Conservation (phyloP, 208 protist genomes). For the Crithidia brevicula region DNA sequence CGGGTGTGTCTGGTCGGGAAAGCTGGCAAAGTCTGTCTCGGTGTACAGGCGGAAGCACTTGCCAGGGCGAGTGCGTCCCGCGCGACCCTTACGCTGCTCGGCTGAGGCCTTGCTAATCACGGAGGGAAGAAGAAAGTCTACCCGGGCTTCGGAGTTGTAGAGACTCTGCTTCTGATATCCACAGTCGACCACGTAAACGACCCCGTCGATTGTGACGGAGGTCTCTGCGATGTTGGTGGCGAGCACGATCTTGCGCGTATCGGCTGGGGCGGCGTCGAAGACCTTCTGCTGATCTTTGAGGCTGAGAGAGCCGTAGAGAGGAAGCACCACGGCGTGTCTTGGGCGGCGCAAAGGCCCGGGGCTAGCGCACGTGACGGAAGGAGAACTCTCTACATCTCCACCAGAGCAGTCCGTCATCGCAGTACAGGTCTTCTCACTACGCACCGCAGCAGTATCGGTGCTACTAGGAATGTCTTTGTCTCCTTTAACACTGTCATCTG, state of each 20-base stretch:
- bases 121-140: slow-evolving; percentile 97
- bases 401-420: too few relatives aligned
- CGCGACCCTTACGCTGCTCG: slow-evolving; percentile 99
- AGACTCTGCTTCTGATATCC: slow-evolving; percentile 99
- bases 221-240: slow-evolving; percentile 99
- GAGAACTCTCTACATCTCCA: too few relatives aligned
- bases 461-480: too few relatives aligned
- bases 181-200: slow-evolving; percentile 99
- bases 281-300: slow-evolving; percentile 82
- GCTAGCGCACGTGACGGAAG: not conserved
- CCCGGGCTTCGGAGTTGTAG: slow-evolving; percentile 95
- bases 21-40: slow-evolving; percentile 70
- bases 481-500: too few relatives aligned
- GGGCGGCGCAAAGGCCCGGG: too few relatives aligned
- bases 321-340: slow-evolving; percentile 59
- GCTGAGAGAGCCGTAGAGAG: slow-evolving; percentile 81
- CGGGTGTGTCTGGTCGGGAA: slow-evolving; percentile 87
- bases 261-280: slow-evolving; percentile 43
- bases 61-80: slow-evolving; percentile 98
- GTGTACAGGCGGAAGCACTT: slow-evolving; percentile 98
- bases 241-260: slow-evolving; percentile 95
- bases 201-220: slow-evolving; percentile 99
- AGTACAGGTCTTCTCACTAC: too few relatives aligned
- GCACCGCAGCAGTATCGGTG: too few relatives aligned
- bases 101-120: slow-evolving; percentile 98